Evolutionary conservation across 768 basidiomycete species (phyloP).

Genomic region (Plicaturopsis crispa): DNA sequence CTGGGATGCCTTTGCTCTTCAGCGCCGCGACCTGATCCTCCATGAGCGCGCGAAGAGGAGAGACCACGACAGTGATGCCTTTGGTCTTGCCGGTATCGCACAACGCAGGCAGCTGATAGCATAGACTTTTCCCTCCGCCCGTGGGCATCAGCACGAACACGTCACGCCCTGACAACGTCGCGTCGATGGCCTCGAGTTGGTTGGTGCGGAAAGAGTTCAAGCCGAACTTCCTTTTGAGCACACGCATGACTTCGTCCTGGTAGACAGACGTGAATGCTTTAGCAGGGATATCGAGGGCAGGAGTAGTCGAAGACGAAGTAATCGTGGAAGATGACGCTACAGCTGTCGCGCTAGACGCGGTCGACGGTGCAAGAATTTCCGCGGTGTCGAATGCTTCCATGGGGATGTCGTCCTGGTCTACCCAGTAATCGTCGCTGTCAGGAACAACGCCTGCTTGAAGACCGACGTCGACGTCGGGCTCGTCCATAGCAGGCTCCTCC

Average conservation of each 20-base stretch:
- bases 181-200: conserved; percentile 82
- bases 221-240: conserved; percentile 53
- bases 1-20: conserved; percentile 55
- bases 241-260: conserved; percentile 44
- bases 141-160: conserved; percentile 97
- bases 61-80: conserved; percentile 86
- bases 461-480: conserved; percentile 6
- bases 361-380: not conserved
- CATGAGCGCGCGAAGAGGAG: conserved; percentile 85
- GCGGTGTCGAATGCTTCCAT: conserved; percentile 8
- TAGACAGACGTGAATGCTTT: conserved; percentile 21
- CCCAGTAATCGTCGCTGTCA: conserved; percentile 43
- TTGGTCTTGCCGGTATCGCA: conserved; percentile 61
- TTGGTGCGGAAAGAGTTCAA: conserved; percentile 68
- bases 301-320: too few species aligned
- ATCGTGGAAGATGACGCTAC: not conserved
- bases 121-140: conserved; percentile 86
- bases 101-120: conserved; percentile 87
- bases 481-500: too few species aligned
- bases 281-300: conserved; percentile 18
- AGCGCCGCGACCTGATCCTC: conserved; percentile 78
- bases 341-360: not conserved
- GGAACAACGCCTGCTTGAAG: conserved; percentile 15
- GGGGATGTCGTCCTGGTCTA: conserved; percentile 29
- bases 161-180: conserved; percentile 72